Evolutionary conservation across 192 early-diverging fungal genomes (phyloP), one percentile per base, ranked within the genome.

Genomic region (Coemansia sp.): DNA sequence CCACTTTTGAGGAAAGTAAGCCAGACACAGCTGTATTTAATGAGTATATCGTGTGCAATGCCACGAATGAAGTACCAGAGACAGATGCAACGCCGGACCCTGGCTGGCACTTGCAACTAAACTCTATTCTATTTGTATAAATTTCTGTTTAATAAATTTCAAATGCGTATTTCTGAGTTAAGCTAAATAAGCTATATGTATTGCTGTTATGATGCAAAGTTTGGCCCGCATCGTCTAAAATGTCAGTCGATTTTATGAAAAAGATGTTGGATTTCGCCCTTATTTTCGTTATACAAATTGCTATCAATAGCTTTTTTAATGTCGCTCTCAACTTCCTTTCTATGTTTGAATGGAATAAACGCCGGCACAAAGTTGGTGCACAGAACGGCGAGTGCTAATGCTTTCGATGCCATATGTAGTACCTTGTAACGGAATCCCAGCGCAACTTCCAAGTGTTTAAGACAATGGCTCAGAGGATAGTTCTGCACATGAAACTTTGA

Each of bases 31-130:
- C 61, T 1, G 28, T 75, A 43, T 75, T 75, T 30, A 75, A 75
- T 30, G 73, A 75, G 63, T 75, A 55, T 60, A 48, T 75, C 7
- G 59, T 75, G 4, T 49, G 48, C 25, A 51, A 26, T 26, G 6
- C 23, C 25, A 10, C 7, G 8, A 13, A 51, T 25, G 25, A 51
- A 3, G 7, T 26, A 8, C 8, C 2, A 21, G 25, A n/a, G n/a
- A n/a, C 9, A 0, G 23, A 51, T 51, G 48, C 48, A 51, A 26
- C 25, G 0, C 48, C 25, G 15, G 48, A 51, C 9, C 25, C 23
- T 25, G 23, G 48, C 6, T 51, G 48, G 48, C 23, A 51, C 13
- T 26, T 51, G 48, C 48, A 25, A 0, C 48, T 51, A 26, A 51
- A 51, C 48, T 51, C 25, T 51, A 51, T 51, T 26, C 48, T 51